A percentile compares a stretch with the other conserved stretches of the same genome.
phyloP scores from a whole-genome alignment of 345 rosid species.

The Lepidium didymum region DNA sequence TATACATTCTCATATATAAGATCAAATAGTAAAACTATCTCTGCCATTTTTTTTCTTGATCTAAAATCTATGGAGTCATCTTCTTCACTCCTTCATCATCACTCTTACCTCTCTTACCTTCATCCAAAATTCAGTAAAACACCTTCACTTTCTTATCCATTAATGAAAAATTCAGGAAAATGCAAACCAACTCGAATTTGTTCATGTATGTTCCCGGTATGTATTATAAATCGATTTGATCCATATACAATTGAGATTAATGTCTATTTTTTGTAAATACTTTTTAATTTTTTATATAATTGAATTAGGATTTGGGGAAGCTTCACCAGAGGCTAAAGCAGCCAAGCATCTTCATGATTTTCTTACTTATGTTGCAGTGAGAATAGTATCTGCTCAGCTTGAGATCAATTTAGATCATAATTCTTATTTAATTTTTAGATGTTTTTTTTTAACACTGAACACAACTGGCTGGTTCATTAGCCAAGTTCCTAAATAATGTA shows the following conservation, averaged over 20 bases:
- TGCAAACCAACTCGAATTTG: constrained; percentile 10
- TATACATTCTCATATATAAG: not conserved
- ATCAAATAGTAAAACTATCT: constrained; percentile 7
- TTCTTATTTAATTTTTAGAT: not conserved
- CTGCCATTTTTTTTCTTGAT: not conserved
- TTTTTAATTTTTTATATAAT: not conserved
- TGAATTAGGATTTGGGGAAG: constrained; percentile 64
- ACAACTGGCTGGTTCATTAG: too few species aligned
- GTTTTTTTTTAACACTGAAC: too few species aligned
- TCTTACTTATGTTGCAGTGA: constrained; percentile 69
- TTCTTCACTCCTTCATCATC: constrained; percentile 18
- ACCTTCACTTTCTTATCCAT: not conserved
- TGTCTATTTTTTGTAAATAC: not conserved
- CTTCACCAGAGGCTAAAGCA: constrained; percentile 85
- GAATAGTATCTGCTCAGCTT: constrained; percentile 72
- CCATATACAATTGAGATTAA: not conserved
- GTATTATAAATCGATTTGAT: not conserved
- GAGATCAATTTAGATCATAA: constrained; percentile 33
- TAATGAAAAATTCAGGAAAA: not conserved
- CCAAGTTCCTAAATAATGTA: too few species aligned
- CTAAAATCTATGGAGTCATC: constrained; percentile 15
- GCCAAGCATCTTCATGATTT: constrained; percentile 69
- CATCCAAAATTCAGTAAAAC: constrained; percentile 7
- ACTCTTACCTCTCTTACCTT: constrained; percentile 6
- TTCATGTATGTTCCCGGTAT: constrained; percentile 32